phyloP scores from a whole-genome alignment of 768 basidiomycete genomes.

The Naganishia kalamii region DNA sequence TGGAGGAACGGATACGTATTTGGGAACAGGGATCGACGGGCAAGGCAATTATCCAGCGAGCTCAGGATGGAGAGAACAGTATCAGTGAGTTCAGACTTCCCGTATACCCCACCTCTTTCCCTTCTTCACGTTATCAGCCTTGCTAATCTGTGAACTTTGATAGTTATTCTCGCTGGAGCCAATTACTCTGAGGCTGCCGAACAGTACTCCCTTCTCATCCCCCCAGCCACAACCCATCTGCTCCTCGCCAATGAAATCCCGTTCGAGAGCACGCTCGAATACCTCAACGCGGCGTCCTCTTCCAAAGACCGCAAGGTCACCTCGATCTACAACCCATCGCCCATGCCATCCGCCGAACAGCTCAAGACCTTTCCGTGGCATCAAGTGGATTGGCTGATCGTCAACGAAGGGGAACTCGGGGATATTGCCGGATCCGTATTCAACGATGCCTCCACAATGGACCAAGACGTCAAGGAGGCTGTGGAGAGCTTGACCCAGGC shows the following conservation, averaged over 20 bases:
- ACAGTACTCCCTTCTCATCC: constrained; percentile 33
- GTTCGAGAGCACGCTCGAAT: constrained; percentile 36
- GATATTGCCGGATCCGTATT: constrained; percentile 27
- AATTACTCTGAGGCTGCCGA: constrained; percentile 31
- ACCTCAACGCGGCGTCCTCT: constrained; percentile 29
- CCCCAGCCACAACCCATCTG: constrained; percentile 45
- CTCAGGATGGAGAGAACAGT: constrained; percentile 48
- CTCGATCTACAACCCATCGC: constrained; percentile 49
- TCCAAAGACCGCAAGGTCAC: constrained; percentile 21
- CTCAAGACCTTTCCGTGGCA: constrained; percentile 46
- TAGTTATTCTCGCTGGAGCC: constrained; percentile 45
- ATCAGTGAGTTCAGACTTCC: constrained; percentile 46
- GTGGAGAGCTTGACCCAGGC: not conserved
- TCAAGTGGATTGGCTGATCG: constrained; percentile 45
- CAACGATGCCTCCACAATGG: not conserved
- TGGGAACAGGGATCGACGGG: constrained; percentile 44
- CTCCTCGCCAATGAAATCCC: constrained; percentile 51
- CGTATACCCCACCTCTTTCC: not conserved
- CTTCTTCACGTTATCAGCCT: not conserved
- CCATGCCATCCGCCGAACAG: constrained; percentile 44
- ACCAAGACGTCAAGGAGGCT: constrained; percentile 10
- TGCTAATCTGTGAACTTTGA: not conserved
- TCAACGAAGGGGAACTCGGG: constrained; percentile 49
- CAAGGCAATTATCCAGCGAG: constrained; percentile 49
- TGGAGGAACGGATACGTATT: not conserved